These are phyloP conservation scores for Asterella californica DNA, from an alignment of 225 moss, liverwort and hornwort species.

Conservation along the genomic window DNA sequence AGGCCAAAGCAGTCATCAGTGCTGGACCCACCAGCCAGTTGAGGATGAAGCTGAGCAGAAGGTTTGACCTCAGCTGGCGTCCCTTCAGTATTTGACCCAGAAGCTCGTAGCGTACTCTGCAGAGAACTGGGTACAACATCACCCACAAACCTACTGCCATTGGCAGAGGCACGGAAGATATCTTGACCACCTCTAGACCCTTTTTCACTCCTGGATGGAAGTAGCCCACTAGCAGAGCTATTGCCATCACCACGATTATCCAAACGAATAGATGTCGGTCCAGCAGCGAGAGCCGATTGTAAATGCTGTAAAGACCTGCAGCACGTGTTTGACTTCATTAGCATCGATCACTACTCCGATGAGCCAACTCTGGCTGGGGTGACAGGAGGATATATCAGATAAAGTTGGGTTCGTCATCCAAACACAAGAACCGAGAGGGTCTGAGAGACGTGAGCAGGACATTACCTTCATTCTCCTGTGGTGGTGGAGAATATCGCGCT, in stretches of 20 bases:
- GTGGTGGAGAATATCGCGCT: neutral
- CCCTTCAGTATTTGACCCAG: slow-evolving; percentile 48
- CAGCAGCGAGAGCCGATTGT: slow-evolving; percentile 55
- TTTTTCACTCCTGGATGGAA: slow-evolving; percentile 41
- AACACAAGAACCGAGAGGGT: neutral
- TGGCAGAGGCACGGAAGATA: slow-evolving; percentile 65
- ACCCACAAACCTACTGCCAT: slow-evolving; percentile 78
- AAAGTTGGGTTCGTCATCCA: neutral
- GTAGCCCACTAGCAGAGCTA: slow-evolving; percentile 66
- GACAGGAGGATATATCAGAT: neutral
- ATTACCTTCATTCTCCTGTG: neutral
- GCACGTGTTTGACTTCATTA: neutral
- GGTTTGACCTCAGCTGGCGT: slow-evolving; percentile 49
- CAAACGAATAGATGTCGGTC: slow-evolving; percentile 66
- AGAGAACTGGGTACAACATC: slow-evolving; percentile 83
- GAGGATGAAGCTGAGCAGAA: slow-evolving; percentile 50
- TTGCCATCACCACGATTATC: slow-evolving; percentile 70
- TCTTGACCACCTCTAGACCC: slow-evolving; percentile 47
- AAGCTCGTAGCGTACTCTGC: slow-evolving; percentile 70
- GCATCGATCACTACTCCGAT: neutral
- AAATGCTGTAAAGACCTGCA: slow-evolving; percentile 29
- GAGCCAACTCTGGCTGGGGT: neutral
- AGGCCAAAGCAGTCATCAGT: slow-evolving; percentile 70
- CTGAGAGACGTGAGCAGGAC: neutral
- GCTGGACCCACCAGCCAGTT: slow-evolving; percentile 76